Percentiles rank a stretch among this genome's conserved stretches.
Conservation (phyloP, 805 yeast genomes). For the Suhomyces sp. region DNA sequence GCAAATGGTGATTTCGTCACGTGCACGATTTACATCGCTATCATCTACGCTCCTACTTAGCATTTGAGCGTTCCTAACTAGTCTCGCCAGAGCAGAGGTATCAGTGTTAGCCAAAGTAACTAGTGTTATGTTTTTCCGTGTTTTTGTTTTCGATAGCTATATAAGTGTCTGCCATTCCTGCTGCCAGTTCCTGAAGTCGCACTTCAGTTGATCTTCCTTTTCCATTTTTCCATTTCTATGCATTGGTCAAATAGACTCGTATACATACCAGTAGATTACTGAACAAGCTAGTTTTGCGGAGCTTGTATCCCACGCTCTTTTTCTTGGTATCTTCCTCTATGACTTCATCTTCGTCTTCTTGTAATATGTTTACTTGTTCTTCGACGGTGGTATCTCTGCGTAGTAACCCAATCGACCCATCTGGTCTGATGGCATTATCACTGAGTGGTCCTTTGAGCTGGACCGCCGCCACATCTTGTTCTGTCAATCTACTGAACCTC, state of each 20-base stretch:
- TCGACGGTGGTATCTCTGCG: neutral
- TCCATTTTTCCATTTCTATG: neutral
- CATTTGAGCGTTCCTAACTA: too few relatives aligned
- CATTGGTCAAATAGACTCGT: slow-evolving; percentile 5
- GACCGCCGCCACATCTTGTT: neutral
- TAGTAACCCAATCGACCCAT: neutral
- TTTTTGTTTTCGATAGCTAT: too few relatives aligned
- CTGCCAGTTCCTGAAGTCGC: neutral
- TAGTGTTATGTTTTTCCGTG: neutral
- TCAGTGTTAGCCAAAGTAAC: too few relatives aligned
- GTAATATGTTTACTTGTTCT: neutral
- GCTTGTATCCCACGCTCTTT: slow-evolving; percentile 8
- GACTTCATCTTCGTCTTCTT: slow-evolving; percentile 1
- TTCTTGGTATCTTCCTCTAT: slow-evolving; percentile 3
- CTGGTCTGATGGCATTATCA: slow-evolving; percentile 1
- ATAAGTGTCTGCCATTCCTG: neutral
- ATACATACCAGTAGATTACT: slow-evolving; percentile 8
- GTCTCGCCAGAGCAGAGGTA: too few relatives aligned
- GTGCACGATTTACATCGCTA: too few relatives aligned
- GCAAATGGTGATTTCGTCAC: neutral
- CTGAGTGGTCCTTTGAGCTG: neutral
- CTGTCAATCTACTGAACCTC: slow-evolving; percentile 1
- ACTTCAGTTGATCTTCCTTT: neutral
- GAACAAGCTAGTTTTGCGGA: slow-evolving; percentile 5
- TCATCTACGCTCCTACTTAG: too few relatives aligned